These are phyloP conservation scores for Psidium friedrichsthalianum DNA, from an alignment of 345 rosid species.

Conservation along the genomic window DNA sequence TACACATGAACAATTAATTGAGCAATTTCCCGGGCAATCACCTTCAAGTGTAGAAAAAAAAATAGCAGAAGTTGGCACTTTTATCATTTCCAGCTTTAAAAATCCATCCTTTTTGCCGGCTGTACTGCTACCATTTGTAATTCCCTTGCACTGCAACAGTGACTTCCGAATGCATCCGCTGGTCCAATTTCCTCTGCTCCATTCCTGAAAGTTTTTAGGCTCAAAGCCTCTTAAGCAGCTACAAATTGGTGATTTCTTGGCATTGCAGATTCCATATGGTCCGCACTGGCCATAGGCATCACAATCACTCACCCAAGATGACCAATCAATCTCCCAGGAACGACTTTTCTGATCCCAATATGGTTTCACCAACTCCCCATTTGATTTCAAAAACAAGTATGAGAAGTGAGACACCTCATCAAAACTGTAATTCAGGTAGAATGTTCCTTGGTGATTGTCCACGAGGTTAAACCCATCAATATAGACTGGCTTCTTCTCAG, in stretches of 20 bases:
- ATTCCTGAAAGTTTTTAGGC: slow-evolving; percentile 5
- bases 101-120: slow-evolving; percentile 7
- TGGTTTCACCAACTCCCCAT: background rate
- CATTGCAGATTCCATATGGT: slow-evolving; percentile 3
- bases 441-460: slow-evolving; percentile 1
- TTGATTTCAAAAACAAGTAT: background rate
- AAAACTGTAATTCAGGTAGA: slow-evolving; percentile 1
- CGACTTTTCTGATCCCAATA: background rate
- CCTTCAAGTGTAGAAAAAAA: background rate
- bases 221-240: slow-evolving; percentile 9
- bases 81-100: background rate
- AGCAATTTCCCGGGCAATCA: slow-evolving; percentile 7
- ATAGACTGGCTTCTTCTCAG: background rate
- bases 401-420: background rate
- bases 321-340: background rate
- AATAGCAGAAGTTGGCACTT: slow-evolving; percentile 1
- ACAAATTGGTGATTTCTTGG: slow-evolving; percentile 10
- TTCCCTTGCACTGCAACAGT: slow-evolving; percentile 4
- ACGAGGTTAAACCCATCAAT: slow-evolving; percentile 7
- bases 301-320: background rate
- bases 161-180: slow-evolving; percentile 13
- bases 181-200: slow-evolving; percentile 18
- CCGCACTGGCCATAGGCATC: slow-evolving; percentile 18
- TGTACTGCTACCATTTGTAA: background rate
- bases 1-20: slow-evolving; percentile 14